Percentiles rank a stretch among this genome's conserved stretches.
Conservation (phyloP, 2,329 filamentous ascomycete species). For the Purpureocillium takamizusanense region DNA sequence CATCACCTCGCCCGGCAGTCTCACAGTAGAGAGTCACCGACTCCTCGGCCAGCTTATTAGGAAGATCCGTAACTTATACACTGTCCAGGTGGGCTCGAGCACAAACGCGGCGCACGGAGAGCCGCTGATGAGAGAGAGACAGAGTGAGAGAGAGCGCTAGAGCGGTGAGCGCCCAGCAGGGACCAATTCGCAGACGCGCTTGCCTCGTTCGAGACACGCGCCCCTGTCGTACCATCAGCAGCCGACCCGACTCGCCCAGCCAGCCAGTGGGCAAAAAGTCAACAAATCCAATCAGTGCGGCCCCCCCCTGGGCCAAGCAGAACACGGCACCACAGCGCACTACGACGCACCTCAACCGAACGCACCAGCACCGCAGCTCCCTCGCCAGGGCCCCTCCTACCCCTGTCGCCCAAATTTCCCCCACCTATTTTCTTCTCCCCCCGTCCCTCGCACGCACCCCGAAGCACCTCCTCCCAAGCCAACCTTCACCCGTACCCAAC, state of each 20-base stretch:
- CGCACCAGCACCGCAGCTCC: constrained; percentile 13
- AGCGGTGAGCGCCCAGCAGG: constrained; percentile 10
- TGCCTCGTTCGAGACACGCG: constrained; percentile 21
- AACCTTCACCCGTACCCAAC: constrained; percentile 11
- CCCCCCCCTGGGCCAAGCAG: background rate
- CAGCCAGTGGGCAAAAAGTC: constrained; percentile 17
- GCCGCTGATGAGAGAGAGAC: constrained; percentile 3
- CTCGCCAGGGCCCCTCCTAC: constrained; percentile 12
- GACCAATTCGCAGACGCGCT: constrained; percentile 19
- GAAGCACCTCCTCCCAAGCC: constrained; percentile 14
- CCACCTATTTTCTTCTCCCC: constrained; percentile 33
- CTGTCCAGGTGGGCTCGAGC: too few species aligned
- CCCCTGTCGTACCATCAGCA: too few species aligned
- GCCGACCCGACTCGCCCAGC: too few species aligned
- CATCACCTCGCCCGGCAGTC: too few species aligned
- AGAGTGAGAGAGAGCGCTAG: background rate
- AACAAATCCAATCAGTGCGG: constrained; percentile 22
- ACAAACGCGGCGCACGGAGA: background rate
- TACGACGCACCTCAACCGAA: too few species aligned
- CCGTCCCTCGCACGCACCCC: constrained; percentile 12
- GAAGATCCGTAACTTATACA: too few species aligned
- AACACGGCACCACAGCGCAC: too few species aligned
- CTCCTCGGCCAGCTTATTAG: too few species aligned
- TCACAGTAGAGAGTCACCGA: too few species aligned
- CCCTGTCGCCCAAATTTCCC: constrained; percentile 35